Evolutionary conservation across 1,139 yeast species (phyloP).

Genomic region (Protomyces gravidus): DNA sequence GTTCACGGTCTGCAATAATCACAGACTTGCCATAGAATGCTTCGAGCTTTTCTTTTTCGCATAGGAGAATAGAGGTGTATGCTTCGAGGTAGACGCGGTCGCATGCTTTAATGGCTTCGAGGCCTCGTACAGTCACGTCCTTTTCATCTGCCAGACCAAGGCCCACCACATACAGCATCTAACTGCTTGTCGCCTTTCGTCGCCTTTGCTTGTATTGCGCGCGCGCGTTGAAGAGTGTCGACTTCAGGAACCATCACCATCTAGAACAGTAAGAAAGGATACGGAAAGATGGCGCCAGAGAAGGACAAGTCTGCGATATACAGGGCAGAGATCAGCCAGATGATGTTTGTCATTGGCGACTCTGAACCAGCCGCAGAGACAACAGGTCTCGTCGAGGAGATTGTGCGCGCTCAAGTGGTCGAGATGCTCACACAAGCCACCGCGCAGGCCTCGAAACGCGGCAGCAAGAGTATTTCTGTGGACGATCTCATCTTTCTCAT

Average conservation of each 20-base stretch:
- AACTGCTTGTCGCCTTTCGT: too few species aligned
- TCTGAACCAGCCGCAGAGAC: constrained; percentile 92
- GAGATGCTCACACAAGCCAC: constrained; percentile 69
- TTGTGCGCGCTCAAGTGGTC: constrained; percentile 89
- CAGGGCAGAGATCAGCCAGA: constrained; percentile 44
- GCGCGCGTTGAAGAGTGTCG: neutral
- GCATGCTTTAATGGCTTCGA: constrained; percentile 76
- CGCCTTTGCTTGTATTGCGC: neutral
- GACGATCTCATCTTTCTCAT: constrained; percentile 91
- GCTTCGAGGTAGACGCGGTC: constrained; percentile 90
- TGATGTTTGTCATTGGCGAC: constrained; percentile 98
- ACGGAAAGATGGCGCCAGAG: neutral
- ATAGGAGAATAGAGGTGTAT: constrained; percentile 91
- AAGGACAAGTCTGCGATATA: constrained; percentile 22
- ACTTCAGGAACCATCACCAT: neutral
- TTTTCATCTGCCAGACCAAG: constrained; percentile 82
- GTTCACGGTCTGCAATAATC: constrained; percentile 85
- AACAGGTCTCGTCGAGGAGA: constrained; percentile 86
- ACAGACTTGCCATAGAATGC: constrained; percentile 80
- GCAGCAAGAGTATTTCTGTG: constrained; percentile 79
- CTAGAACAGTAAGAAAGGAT: neutral
- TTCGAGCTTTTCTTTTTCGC: constrained; percentile 65
- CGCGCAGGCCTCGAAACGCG: constrained; percentile 70
- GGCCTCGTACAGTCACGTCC: constrained; percentile 92
- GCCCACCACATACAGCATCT: constrained; percentile 85